Base-by-base conservation (phyloP, 345 rosid genomes). In the Noccaea bulbosa region DNA sequence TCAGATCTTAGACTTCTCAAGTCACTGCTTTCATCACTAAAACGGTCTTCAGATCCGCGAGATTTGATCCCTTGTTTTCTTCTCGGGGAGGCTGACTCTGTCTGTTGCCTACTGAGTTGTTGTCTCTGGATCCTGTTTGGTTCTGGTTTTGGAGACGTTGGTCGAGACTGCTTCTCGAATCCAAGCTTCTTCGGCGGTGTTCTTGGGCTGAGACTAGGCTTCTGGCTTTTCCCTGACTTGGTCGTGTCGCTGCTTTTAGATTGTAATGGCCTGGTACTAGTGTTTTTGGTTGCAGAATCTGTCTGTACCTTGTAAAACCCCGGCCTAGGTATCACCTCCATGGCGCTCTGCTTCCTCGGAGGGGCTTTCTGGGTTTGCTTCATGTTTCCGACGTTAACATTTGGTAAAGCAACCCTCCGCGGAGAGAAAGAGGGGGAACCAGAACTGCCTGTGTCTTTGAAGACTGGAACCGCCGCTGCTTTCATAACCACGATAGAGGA, bases 1-100 rank as follows among this genome's bases (percentile, higher is more conserved):
- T 85, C 94, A 6, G 96, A 86, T 73, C 77, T 85, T 27, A 81
- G 70, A 69, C 88, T 82, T 77, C 86, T 83, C 62, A 71, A 39
- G 40, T 81, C 75, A 43, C 81, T 78, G 73, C 87, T 82, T 52
- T 69, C 76, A 2, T 83, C 83, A 58, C 82, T 86, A 45, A 48
- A 64, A 61, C 80, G 86, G 72, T 84, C 81, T 56, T 78, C 79
- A 51, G 76, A 70, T 50, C 59, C 67, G 11, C 67, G 73, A 50
- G 83, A 54, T 70, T 70, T 85, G 24, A 76, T 43, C 70, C 79
- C 82, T 17, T 49, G 38, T 51, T 70, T 80, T 55, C 80, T 74
- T 62, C 68, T 59, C 1, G 81, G 88, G 41, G 86, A 80, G 49
- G 79, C 79, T 53, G 84, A 76, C 62, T 82, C 85, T 49, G 56